phyloP scores from a whole-genome alignment of 176 grass and related monocot species.

The Oryza meyeriana region DNA sequence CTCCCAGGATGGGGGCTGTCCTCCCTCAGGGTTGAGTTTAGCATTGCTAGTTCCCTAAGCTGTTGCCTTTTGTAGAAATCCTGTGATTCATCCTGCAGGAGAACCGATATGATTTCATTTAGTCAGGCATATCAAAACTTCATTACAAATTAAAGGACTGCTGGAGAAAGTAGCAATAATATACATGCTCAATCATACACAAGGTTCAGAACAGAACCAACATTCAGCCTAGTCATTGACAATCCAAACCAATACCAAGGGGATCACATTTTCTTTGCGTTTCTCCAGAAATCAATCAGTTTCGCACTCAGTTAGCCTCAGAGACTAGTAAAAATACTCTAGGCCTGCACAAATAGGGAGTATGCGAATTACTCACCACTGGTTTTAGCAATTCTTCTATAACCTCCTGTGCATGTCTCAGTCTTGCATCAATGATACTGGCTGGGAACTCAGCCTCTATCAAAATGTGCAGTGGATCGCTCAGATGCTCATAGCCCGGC shows the following conservation, averaged over 20 bases:
- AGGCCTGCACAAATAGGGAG: neutral
- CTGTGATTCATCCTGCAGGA: constrained; percentile 79
- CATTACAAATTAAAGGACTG: neutral
- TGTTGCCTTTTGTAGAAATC: constrained; percentile 97
- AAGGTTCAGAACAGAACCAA: neutral
- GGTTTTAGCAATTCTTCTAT: constrained; percentile 94
- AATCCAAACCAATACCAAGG: neutral
- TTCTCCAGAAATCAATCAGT: neutral
- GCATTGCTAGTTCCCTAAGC: constrained; percentile 86
- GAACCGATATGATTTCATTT: neutral
- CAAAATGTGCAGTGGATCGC: constrained; percentile 88
- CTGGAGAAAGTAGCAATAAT: neutral
- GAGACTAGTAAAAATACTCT: neutral
- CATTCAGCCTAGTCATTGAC: neutral
- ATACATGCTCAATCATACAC: neutral
- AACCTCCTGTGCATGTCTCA: constrained; percentile 86
- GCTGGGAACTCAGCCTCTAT: constrained; percentile 94
- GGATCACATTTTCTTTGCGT: neutral
- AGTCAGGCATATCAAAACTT: neutral
- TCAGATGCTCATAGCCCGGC: constrained; percentile 85
- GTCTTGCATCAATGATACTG: constrained; percentile 75
- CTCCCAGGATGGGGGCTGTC: constrained; percentile 76
- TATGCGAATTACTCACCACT: constrained; percentile 55
- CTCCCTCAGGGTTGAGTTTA: constrained; percentile 79
- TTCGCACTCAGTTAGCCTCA: neutral